Percentiles rank a stretch among this genome's conserved stretches.
These are phyloP conservation scores for Blastocystis sp. DNA, from an alignment of 352 stramenopile species.

Conservation along the genomic window DNA sequence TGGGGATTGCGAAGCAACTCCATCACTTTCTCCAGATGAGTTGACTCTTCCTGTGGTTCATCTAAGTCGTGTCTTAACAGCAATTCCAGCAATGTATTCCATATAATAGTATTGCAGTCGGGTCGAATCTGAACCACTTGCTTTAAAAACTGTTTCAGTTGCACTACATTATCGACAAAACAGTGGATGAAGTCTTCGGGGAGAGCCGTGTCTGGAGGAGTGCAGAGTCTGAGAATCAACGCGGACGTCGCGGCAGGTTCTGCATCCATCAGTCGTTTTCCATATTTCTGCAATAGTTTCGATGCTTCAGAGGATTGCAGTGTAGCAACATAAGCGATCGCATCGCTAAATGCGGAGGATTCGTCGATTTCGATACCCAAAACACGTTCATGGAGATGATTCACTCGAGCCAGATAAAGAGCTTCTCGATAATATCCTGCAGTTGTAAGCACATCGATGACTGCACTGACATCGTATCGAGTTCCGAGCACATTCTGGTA, in stretches of 20 bases:
- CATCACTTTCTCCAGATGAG: constrained; percentile 67
- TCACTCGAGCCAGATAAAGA: constrained; percentile 76
- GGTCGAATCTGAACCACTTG: neutral
- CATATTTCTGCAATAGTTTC: neutral
- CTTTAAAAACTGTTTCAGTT: constrained; percentile 39
- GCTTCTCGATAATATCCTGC: constrained; percentile 81
- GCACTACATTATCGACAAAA: neutral
- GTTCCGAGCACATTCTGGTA: constrained; percentile 74
- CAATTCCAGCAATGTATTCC: constrained; percentile 80
- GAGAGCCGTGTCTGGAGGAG: neutral
- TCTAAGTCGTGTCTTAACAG: neutral
- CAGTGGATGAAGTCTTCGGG: neutral
- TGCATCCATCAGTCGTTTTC: constrained; percentile 23
- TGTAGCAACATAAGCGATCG: constrained; percentile 77
- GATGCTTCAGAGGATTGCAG: neutral
- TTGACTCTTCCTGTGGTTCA: neutral
- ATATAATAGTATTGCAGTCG: constrained; percentile 4
- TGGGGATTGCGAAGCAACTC: constrained; percentile 80
- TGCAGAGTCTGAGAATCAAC: neutral
- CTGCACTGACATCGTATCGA: constrained; percentile 81
- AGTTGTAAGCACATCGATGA: constrained; percentile 81
- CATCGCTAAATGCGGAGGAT: constrained; percentile 76
- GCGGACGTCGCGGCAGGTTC: neutral
- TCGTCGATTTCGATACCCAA: constrained; percentile 84
- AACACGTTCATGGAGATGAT: constrained; percentile 81